Evolutionary conservation across 2,329 filamentous ascomycete genomes (phyloP).

Genomic region (Hortaea sp.): DNA sequence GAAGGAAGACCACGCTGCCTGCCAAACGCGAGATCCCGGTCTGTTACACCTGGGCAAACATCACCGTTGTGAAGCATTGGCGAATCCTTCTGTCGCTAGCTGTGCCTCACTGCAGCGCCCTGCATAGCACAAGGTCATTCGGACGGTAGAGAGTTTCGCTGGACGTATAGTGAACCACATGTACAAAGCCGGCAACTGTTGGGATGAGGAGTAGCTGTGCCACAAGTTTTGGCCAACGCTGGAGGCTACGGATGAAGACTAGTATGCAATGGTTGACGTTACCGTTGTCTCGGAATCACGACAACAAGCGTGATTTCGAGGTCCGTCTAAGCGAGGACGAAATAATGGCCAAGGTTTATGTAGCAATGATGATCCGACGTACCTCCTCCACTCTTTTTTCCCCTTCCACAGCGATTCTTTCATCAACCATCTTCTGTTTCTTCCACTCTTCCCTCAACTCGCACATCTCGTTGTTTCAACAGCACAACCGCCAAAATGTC

Average conservation of each 20-base stretch:
- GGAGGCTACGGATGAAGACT: background rate
- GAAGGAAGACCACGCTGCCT: no score
- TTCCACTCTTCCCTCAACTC: background rate
- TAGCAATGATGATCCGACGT: background rate
- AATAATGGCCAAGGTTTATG: background rate
- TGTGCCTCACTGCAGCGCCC: no score
- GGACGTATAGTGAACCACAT: no score
- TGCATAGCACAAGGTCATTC: no score
- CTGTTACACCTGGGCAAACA: background rate
- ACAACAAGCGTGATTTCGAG: background rate
- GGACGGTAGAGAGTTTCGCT: no score
- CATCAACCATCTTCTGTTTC: background rate
- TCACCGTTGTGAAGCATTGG: background rate
- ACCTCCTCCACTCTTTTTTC: no score
- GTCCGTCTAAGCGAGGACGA: background rate
- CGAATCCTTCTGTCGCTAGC: no score
- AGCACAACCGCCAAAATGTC: conserved; percentile 44
- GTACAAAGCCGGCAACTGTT: no score
- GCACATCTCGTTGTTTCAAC: conserved; percentile 1
- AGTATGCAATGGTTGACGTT: background rate
- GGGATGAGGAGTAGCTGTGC: background rate
- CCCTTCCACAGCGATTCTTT: background rate
- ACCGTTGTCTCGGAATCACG: background rate
- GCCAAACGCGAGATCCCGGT: background rate
- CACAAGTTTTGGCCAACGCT: background rate